phyloP scores from a whole-genome alignment of 352 stramenopile genomes.

The Globisporangium nagaii region DNA sequence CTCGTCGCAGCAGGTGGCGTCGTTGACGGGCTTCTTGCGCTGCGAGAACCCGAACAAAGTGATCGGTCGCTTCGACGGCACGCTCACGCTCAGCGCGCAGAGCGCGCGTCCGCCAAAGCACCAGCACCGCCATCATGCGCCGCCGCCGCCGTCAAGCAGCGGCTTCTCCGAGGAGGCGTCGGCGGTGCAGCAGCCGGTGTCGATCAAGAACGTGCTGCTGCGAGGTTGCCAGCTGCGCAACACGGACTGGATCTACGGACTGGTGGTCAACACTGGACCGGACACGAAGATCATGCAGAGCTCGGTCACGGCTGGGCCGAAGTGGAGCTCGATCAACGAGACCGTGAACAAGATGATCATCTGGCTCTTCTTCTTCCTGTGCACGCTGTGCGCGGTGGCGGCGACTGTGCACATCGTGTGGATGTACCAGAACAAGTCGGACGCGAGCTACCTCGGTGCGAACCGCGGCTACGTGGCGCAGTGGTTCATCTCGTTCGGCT shows the following conservation, averaged over 20 bases:
- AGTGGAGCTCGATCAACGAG: slow-evolving; percentile 83
- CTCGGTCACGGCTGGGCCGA: slow-evolving; percentile 42
- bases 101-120: slow-evolving; percentile 9
- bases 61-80: slow-evolving; percentile 76
- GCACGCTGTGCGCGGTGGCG: slow-evolving; percentile 43
- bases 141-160: too few relatives aligned
- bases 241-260: slow-evolving; percentile 85
- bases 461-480: slow-evolving; percentile 37
- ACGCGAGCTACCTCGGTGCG: slow-evolving; percentile 47
- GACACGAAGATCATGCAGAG: slow-evolving; percentile 87
- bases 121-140: not conserved
- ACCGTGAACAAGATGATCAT: slow-evolving; percentile 80
- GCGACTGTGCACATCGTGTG: slow-evolving; percentile 60
- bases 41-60: slow-evolving; percentile 78
- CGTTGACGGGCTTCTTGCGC: slow-evolving; percentile 43
- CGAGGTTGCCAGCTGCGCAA: slow-evolving; percentile 85
- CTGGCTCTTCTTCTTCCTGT: slow-evolving; percentile 66
- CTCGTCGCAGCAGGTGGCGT: slow-evolving; percentile 25
- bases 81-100: slow-evolving; percentile 29
- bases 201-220: slow-evolving; percentile 86
- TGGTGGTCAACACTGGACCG: slow-evolving; percentile 85
- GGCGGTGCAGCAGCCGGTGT: slow-evolving; percentile 43
- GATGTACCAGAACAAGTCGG: slow-evolving; percentile 44
- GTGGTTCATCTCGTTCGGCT: slow-evolving; percentile 81
- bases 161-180: slow-evolving; percentile 4